Percentiles rank a stretch among this genome's conserved stretches.
Conservation (phyloP, 2,329 filamentous ascomycete species). For the Cryphonectria carpinicola region DNA sequence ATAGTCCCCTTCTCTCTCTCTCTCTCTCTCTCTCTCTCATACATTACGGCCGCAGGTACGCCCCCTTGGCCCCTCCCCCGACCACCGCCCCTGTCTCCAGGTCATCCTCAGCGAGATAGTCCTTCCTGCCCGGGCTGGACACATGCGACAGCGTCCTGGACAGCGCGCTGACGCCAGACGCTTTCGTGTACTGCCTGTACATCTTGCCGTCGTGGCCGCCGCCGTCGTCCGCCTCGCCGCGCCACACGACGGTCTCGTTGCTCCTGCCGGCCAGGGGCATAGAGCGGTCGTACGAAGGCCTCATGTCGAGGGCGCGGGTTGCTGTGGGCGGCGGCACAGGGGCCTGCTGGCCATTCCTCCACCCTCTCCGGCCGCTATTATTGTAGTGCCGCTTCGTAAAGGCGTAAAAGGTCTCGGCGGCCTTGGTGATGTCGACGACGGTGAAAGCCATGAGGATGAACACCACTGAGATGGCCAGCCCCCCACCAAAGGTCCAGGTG, state of each 20-base stretch:
- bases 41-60: constrained; percentile 1
- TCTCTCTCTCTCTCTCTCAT: background rate
- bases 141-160: constrained; percentile 26
- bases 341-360: background rate
- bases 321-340: background rate
- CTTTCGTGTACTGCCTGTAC: constrained; percentile 25
- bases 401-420: constrained; percentile 24
- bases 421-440: constrained; percentile 40
- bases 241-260: constrained; percentile 24
- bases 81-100: constrained; percentile 16
- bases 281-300: constrained; percentile 9
- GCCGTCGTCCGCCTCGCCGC: constrained; percentile 20
- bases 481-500: constrained; percentile 42
- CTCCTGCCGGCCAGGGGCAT: constrained; percentile 15
- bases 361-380: background rate
- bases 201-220: constrained; percentile 19
- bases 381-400: constrained; percentile 17
- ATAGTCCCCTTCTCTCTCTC: background rate
- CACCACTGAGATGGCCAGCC: constrained; percentile 43
- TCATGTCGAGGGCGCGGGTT: background rate
- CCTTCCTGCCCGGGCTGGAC: constrained; percentile 14
- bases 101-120: constrained; percentile 11
- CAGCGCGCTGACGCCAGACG: constrained; percentile 24
- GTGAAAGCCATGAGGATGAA: constrained; percentile 45
- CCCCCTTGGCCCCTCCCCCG: background rate